A percentile compares a stretch with the other conserved stretches of the same genome.
phyloP scores from a whole-genome alignment of 2,329 filamentous ascomycete genomes.

The Hansfordia pulvinata region DNA sequence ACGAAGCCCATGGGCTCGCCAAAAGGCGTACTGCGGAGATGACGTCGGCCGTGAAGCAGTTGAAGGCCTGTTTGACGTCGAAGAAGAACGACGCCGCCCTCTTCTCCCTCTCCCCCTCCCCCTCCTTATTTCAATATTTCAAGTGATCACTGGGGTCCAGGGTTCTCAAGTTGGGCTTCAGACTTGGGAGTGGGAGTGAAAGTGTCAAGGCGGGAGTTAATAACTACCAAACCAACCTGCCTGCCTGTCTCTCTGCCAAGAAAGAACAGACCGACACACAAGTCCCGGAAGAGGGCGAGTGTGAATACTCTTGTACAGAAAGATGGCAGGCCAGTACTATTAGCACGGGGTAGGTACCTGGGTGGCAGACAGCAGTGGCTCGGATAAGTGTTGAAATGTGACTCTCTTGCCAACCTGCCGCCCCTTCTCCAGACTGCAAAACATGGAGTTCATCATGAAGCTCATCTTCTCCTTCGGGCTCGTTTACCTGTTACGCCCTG shows the following conservation, averaged over 20 bases:
- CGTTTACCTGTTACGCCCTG: slow-evolving; percentile 9
- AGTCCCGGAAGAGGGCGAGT: too few species aligned
- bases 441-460: too few species aligned
- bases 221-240: too few species aligned
- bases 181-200: slow-evolving; percentile 16
- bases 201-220: slow-evolving; percentile 14
- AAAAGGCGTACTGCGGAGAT: slow-evolving; percentile 12
- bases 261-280: too few species aligned
- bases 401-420: too few species aligned
- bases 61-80: slow-evolving; percentile 7
- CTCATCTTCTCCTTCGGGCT: slow-evolving; percentile 8
- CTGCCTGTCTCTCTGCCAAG: too few species aligned
- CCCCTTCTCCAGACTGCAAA: too few species aligned
- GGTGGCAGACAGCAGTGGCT: too few species aligned
- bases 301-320: slow-evolving; percentile 10
- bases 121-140: slow-evolving; percentile 20
- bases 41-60: slow-evolving; percentile 8
- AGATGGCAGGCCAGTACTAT: too few species aligned
- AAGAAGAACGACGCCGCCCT: too few species aligned
- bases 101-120: slow-evolving; percentile 17
- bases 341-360: too few species aligned
- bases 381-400: too few species aligned
- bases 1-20: slow-evolving; percentile 11
- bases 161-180: slow-evolving; percentile 9
- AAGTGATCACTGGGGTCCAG: slow-evolving; percentile 21